Base-by-base conservation (phyloP, 2,329 filamentous ascomycete species). In the Fusarium bulbicola region DNA sequence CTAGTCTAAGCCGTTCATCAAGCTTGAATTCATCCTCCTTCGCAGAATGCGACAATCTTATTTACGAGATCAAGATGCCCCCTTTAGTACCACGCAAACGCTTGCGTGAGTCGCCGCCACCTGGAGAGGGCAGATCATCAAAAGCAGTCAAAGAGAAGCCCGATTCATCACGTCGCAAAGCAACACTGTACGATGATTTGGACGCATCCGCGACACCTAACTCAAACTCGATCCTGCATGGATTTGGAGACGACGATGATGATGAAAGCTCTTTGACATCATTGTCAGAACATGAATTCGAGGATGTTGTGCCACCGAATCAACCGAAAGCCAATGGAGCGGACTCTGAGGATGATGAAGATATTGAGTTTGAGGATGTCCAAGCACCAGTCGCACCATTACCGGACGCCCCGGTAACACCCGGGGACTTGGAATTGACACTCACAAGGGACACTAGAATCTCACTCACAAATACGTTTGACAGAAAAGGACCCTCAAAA, bases 401-500 rank as follows among this genome's bases (percentile, higher is more conserved):
- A 80, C 71, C 81, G 79, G 68, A 85, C 82, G 84, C 86, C 11
- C 84, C 86, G 56, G 81, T 83, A 6, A 85, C 89, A 3, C 85
- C 89, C 2, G 91, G 91, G 16, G 92, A 95, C 77, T 84, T 97
- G 39, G 92, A 95, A 73, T 84, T 97, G 76, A 95, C 92, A 0
- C 83, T 97, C 36, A 86, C 85, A 40, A 86, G 85, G 73, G 88
- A 90, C 65, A 85, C 87, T 14, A 83, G 87, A 28, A 86, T 92
- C n/a, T 88, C 89, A 1, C 80, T 92, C 34, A 86, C 87, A 15
- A 91, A 91, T 72, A 84, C 88, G 1, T 85, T 89, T 49, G 85
- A 85, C 24, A 97, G 94, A 82, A 97, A 95, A 79, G 95, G 94
- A 0, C 93, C 93, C 0, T 92, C 93, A 6, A 97, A 97, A 82